These are phyloP conservation scores for Suhomyces atakaporum DNA, from an alignment of 1,139 yeast species.

Conservation along the genomic window DNA sequence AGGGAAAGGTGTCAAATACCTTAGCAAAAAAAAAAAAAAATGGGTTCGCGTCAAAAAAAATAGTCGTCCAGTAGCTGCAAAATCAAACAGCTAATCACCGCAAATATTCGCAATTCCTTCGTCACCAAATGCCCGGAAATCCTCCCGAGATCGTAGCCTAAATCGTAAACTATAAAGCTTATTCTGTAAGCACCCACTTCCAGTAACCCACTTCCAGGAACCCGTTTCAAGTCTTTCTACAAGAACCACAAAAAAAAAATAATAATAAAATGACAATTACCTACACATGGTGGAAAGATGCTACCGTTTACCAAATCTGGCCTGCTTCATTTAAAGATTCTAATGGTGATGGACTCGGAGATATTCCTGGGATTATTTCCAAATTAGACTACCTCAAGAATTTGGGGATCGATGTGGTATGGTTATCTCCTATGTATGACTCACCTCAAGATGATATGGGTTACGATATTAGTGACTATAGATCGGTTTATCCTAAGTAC, in stretches of 20 bases:
- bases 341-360: constrained; percentile 61
- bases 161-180: no score
- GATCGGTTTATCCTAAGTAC: constrained; percentile 50
- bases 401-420: constrained; percentile 54
- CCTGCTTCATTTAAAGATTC: constrained; percentile 61
- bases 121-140: neutral
- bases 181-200: no score
- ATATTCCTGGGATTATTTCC: constrained; percentile 53
- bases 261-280: constrained; percentile 14
- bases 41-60: no score
- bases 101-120: neutral
- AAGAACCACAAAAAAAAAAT: no score
- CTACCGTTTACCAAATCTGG: constrained; percentile 57
- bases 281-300: constrained; percentile 57
- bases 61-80: no score
- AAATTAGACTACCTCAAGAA: constrained; percentile 53
- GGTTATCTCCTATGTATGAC: constrained; percentile 62
- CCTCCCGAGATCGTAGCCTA: neutral
- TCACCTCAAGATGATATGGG: constrained; percentile 68
- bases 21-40: no score
- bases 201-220: no score
- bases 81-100: no score
- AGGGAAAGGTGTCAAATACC: no score
- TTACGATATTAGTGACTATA: constrained; percentile 58
- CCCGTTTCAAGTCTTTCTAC: no score